A percentile compares a stretch with the other conserved stretches of the same genome.
Evolutionary conservation across 208 protist genomes (phyloP).

Genomic region (Herpetomonas samuelpessoai): DNA sequence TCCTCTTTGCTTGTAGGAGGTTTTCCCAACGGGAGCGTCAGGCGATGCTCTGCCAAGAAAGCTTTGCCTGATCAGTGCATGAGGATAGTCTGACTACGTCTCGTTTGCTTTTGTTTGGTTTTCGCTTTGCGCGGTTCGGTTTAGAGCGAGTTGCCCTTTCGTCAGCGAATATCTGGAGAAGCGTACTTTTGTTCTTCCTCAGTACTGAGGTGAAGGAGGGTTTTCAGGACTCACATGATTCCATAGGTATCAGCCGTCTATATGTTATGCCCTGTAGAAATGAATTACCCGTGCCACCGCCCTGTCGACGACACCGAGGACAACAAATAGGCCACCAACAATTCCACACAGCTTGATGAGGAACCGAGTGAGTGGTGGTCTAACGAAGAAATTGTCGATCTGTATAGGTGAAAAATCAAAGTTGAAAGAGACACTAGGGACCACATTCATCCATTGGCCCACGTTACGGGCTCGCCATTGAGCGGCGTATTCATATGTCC

Average conservation of each 20-base stretch:
- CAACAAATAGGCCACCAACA: constrained; percentile 84
- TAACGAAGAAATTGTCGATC: constrained; percentile 71
- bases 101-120: too few species aligned
- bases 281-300: constrained; percentile 24
- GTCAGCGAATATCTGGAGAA: too few species aligned
- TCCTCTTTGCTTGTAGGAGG: too few species aligned
- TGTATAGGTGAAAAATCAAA: constrained; percentile 74
- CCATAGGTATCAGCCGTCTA: neutral
- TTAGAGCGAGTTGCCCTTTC: too few species aligned
- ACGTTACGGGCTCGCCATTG: constrained; percentile 36
- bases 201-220: too few species aligned
- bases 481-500: constrained; percentile 75
- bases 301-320: constrained; percentile 70
- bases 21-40: too few species aligned
- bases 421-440: constrained; percentile 48
- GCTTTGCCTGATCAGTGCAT: too few species aligned
- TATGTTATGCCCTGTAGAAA: constrained; percentile 1
- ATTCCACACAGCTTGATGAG: constrained; percentile 83
- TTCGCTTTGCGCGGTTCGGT: too few species aligned
- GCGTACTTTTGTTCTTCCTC: too few species aligned
- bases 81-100: too few species aligned
- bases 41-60: too few species aligned
- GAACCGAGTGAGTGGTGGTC: constrained; percentile 64
- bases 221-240: constrained; percentile 1
- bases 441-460: constrained; percentile 21